A percentile compares a stretch with the other conserved stretches of the same genome.
Conservation (phyloP, 139 green algal species). For the Spirogloea muscicola region DNA sequence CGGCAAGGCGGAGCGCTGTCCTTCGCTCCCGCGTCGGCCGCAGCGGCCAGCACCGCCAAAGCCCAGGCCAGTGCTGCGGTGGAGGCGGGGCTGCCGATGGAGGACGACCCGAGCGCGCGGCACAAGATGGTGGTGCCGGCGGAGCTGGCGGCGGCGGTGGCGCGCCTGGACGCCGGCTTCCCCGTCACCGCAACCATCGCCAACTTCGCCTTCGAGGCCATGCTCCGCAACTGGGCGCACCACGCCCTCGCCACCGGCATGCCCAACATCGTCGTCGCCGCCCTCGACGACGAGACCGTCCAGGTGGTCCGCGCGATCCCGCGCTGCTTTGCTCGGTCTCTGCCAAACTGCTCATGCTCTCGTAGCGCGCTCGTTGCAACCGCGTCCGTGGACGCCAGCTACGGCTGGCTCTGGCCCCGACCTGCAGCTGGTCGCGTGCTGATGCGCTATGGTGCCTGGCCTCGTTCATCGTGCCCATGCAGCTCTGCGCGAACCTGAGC, state of each 20-base stretch:
- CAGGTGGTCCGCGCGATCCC: slow-evolving; percentile 3
- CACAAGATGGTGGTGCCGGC: slow-evolving; percentile 4
- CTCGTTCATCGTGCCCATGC: not conserved
- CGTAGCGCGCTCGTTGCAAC: too few species aligned
- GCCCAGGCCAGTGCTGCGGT: too few species aligned
- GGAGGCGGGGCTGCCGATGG: not conserved
- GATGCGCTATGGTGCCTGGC: too few species aligned
- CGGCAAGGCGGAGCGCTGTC: too few species aligned
- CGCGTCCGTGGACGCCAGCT: too few species aligned
- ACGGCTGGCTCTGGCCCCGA: too few species aligned
- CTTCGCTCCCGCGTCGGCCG: too few species aligned
- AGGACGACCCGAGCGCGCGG: slow-evolving; percentile 16
- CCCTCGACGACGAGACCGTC: slow-evolving; percentile 33
- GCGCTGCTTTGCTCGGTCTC: not conserved
- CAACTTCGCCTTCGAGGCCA: slow-evolving; percentile 29
- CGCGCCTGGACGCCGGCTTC: slow-evolving; percentile 8
- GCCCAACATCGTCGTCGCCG: slow-evolving; percentile 37
- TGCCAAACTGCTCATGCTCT: too few species aligned
- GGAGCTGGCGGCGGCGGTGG: slow-evolving; percentile 25
- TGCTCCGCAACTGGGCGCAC: slow-evolving; percentile 47
- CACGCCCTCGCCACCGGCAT: slow-evolving; percentile 26
- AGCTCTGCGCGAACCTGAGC: not conserved
- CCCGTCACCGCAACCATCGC: slow-evolving; percentile 40
- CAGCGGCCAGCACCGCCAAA: too few species aligned
- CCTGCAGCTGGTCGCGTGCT: too few species aligned